These are phyloP conservation scores for Elsinoe ampelina DNA, from an alignment of 2,329 filamentous ascomycete genomes.

Conservation along the genomic window DNA sequence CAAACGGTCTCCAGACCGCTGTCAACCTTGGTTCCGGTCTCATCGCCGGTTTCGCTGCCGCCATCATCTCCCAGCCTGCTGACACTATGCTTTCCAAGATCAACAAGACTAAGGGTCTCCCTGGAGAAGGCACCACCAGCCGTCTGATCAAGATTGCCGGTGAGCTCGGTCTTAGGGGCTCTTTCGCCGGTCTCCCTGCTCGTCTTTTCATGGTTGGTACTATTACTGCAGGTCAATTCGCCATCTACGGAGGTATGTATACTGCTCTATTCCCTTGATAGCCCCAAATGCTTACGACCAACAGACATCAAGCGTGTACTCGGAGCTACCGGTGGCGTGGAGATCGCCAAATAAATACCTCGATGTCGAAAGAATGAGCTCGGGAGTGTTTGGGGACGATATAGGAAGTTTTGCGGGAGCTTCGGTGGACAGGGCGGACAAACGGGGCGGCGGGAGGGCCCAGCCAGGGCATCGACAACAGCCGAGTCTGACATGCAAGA, in stretches of 20 bases:
- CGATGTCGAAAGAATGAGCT: not conserved
- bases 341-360: conserved; percentile 44
- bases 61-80: conserved; percentile 78
- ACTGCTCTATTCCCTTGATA: conserved; percentile 13
- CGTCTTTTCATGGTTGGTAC: conserved; percentile 68
- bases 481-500: not conserved
- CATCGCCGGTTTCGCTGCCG: conserved; percentile 78
- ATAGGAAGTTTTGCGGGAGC: not conserved
- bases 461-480: not conserved
- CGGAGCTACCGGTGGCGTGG: conserved; percentile 65
- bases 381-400: not conserved
- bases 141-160: conserved; percentile 81
- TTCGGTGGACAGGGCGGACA: not conserved
- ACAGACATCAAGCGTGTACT: conserved; percentile 31
- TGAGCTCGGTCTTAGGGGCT: conserved; percentile 72
- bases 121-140: conserved; percentile 72
- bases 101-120: conserved; percentile 86
- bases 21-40: conserved; percentile 81
- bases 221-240: conserved; percentile 72
- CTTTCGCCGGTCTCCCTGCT: conserved; percentile 72
- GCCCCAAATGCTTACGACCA: no score
- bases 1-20: conserved; percentile 60
- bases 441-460: not conserved
- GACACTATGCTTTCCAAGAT: conserved; percentile 94
- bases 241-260: conserved; percentile 59